Evolutionary conservation across 345 rosid species (phyloP).

Genomic region (Nasturtium officinale): DNA sequence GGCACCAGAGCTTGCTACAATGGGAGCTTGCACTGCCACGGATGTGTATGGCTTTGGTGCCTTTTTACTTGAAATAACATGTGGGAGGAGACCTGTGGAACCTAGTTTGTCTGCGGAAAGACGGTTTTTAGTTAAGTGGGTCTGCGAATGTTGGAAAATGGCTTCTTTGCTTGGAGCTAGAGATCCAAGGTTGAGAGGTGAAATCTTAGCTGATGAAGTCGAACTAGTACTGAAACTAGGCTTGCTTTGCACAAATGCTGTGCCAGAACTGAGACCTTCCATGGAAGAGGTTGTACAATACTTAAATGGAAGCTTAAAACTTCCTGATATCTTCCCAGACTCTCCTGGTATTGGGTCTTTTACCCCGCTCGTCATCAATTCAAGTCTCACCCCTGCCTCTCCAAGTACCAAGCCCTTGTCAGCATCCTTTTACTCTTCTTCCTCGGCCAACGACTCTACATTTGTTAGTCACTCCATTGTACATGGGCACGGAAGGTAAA

Average conservation of each 20-base stretch:
- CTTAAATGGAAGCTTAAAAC: constrained; percentile 21
- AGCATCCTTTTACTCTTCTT: constrained; percentile 28
- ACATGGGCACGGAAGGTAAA: constrained; percentile 37
- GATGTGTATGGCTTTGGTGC: constrained; percentile 57
- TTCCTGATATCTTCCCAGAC: constrained; percentile 32
- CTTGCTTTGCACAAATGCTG: constrained; percentile 40
- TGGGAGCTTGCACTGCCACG: constrained; percentile 42
- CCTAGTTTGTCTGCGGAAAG: constrained; percentile 25
- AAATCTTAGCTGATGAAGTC: constrained; percentile 47
- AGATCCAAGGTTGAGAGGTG: constrained; percentile 46
- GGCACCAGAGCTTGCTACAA: constrained; percentile 50
- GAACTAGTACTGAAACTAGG: constrained; percentile 52
- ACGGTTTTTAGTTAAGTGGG: constrained; percentile 41
- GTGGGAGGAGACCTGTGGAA: constrained; percentile 57
- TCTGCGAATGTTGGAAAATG: constrained; percentile 40
- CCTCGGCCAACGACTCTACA: constrained; percentile 17
- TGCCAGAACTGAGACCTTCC: constrained; percentile 47
- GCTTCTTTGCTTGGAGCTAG: constrained; percentile 46
- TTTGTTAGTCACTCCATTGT: constrained; percentile 39
- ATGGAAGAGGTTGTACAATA: constrained; percentile 29
- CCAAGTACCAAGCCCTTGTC: constrained; percentile 6
- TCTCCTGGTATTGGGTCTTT: constrained; percentile 36
- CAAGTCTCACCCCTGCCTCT: neutral
- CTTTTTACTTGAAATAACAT: constrained; percentile 49
- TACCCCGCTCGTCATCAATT: neutral